These are phyloP conservation scores for Misopates orontium DNA, from an alignment of 257 asterid species.

Conservation along the genomic window DNA sequence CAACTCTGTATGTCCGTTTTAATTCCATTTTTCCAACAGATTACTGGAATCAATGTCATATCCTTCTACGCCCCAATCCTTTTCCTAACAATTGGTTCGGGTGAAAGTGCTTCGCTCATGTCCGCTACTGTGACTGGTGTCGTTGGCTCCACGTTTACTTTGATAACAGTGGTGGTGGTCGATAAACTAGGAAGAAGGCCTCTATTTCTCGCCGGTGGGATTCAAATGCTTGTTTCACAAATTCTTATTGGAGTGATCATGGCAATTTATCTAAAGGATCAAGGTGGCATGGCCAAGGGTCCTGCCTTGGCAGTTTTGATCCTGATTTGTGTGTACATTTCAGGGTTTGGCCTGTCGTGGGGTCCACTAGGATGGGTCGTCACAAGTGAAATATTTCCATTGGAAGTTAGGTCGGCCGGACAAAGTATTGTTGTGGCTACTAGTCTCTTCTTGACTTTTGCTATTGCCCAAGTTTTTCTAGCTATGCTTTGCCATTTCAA, in stretches of 20 bases:
- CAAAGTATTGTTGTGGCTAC: slow-evolving; percentile 15
- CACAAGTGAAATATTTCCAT: slow-evolving; percentile 10
- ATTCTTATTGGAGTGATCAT: slow-evolving; percentile 14
- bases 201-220: slow-evolving; percentile 17
- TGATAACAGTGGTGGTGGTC: slow-evolving; percentile 21
- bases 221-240: slow-evolving; percentile 25
- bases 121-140: slow-evolving; percentile 23
- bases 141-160: slow-evolving; percentile 6
- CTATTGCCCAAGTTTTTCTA: slow-evolving; percentile 14
- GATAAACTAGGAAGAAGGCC: slow-evolving; percentile 25
- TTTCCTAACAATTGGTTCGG: slow-evolving; percentile 20
- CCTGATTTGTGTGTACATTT: slow-evolving; percentile 21
- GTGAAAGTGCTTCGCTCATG: slow-evolving; percentile 24
- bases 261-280: slow-evolving; percentile 17
- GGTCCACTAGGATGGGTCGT: slow-evolving; percentile 28
- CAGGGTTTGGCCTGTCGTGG: slow-evolving; percentile 19
- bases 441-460: slow-evolving; percentile 12
- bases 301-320: slow-evolving; percentile 16
- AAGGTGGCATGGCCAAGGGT: slow-evolving; percentile 19
- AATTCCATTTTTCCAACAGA: slow-evolving; percentile 22
- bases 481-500: slow-evolving; percentile 12
- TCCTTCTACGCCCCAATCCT: slow-evolving; percentile 21
- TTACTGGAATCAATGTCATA: slow-evolving; percentile 21
- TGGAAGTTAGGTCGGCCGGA: slow-evolving; percentile 22
- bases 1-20: slow-evolving; percentile 19